Percentiles rank a stretch among this genome's conserved stretches.
These are phyloP conservation scores for Dictyostelium gargantuum DNA, from an alignment of 208 protist genomes.

Conservation along the genomic window DNA sequence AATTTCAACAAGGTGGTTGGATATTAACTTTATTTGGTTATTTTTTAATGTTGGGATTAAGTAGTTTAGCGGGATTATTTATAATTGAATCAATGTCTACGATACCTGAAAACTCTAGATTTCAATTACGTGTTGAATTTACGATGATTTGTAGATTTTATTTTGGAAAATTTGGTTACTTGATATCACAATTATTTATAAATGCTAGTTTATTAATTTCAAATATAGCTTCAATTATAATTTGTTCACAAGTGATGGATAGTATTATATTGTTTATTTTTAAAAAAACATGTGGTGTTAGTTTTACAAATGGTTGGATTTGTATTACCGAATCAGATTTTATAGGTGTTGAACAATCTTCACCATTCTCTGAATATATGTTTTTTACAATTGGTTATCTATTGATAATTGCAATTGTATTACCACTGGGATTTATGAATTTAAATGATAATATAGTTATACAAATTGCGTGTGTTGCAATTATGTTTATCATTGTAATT, in stretches of 20 bases:
- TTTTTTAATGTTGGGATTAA: constrained; percentile 4
- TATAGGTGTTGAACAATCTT: background rate
- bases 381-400: constrained; percentile 50
- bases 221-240: constrained; percentile 54
- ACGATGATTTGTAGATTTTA: background rate
- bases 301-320: background rate
- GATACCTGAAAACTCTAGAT: constrained; percentile 21
- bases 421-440: constrained; percentile 58
- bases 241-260: constrained; percentile 50
- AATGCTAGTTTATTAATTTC: constrained; percentile 10
- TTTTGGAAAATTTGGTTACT: constrained; percentile 45
- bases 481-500: background rate
- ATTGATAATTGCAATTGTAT: background rate
- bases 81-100: constrained; percentile 35
- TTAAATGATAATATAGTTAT: constrained; percentile 63
- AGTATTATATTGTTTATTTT: constrained; percentile 20
- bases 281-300: constrained; percentile 29
- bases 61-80: background rate
- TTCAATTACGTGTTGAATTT: constrained; percentile 35
- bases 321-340: background rate
- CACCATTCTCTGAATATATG: constrained; percentile 20
- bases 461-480: background rate
- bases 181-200: constrained; percentile 20
- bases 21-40: background rate
- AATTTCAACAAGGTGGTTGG: constrained; percentile 14